A percentile compares a stretch with the other conserved stretches of the same genome.
Conservation (phyloP, 306 rosid genomes). For the Cicer bijugum region DNA sequence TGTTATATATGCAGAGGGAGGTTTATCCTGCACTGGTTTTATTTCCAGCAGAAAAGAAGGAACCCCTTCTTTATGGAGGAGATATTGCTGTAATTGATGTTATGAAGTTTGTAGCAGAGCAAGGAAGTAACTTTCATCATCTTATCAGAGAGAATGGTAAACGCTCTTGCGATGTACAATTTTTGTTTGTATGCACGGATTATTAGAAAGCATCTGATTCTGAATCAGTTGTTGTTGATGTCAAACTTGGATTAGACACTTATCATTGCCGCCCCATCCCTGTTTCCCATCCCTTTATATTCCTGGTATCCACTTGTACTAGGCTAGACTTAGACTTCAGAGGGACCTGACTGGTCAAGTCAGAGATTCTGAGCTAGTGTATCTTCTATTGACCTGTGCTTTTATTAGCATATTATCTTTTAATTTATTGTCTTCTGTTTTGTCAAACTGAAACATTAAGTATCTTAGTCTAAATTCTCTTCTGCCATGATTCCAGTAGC, state of each 20-base stretch:
- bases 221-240: not conserved
- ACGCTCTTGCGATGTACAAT: conserved; percentile 2
- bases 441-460: conserved; percentile 7
- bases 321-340: conserved; percentile 5
- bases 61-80: conserved; percentile 70
- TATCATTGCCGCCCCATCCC: conserved; percentile 1
- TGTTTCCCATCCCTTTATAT: conserved; percentile 23
- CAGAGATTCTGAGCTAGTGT: conserved; percentile 21
- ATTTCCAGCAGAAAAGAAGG: conserved; percentile 81
- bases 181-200: conserved; percentile 16
- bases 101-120: conserved; percentile 75
- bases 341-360: conserved; percentile 34
- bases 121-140: conserved; percentile 66
- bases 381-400: conserved; percentile 33
- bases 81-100: conserved; percentile 72
- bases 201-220: conserved; percentile 24
- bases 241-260: conserved; percentile 22
- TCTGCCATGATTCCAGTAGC: conserved; percentile 52
- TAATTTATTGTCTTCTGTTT: conserved; percentile 34
- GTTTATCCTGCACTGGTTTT: conserved; percentile 83
- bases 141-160: conserved; percentile 74
- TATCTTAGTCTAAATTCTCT: conserved; percentile 18
- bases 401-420: conserved; percentile 17
- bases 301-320: not conserved
- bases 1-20: conserved; percentile 69